Percentiles rank a stretch among this genome's conserved stretches.
These are phyloP conservation scores for Leishmania arabica DNA, from an alignment of 208 protist genomes.

Conservation along the genomic window DNA sequence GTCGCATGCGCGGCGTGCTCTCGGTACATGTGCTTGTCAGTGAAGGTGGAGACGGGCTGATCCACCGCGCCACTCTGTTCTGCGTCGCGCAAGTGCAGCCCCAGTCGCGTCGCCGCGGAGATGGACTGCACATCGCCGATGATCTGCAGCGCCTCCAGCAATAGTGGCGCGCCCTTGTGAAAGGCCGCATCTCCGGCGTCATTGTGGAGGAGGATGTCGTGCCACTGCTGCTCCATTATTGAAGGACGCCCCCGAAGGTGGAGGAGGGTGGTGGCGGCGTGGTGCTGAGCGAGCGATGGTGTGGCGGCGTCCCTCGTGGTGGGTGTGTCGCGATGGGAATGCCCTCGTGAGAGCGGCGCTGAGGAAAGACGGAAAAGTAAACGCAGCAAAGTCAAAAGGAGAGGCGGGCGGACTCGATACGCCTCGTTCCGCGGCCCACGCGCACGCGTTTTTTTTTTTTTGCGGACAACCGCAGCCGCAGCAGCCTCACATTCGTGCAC, in stretches of 20 bases:
- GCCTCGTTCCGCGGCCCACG: no score
- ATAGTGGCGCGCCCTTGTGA: slow-evolving; percentile 51
- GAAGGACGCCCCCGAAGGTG: neutral
- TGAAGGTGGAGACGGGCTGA: slow-evolving; percentile 13
- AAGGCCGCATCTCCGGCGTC: slow-evolving; percentile 70
- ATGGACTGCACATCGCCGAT: slow-evolving; percentile 44
- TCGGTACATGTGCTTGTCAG: slow-evolving; percentile 25
- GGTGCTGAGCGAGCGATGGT: neutral
- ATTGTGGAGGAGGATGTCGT: slow-evolving; percentile 67
- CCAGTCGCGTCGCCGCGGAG: slow-evolving; percentile 29
- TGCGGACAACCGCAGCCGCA: neutral
- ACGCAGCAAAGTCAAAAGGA: no score
- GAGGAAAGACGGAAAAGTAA: no score
- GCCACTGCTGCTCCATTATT: slow-evolving; percentile 45
- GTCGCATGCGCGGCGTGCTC: slow-evolving; percentile 19
- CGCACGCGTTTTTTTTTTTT: neutral
- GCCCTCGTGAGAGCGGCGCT: neutral
- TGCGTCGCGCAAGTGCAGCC: slow-evolving; percentile 25
- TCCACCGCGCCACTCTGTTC: slow-evolving; percentile 15
- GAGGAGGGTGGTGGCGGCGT: neutral
- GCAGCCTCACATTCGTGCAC: neutral
- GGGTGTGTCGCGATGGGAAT: neutral
- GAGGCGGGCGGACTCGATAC: no score
- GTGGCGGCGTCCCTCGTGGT: neutral
- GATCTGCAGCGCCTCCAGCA: slow-evolving; percentile 58